These are phyloP conservation scores for Raffaelea arxii DNA, from an alignment of 2,329 filamentous ascomycete genomes.

Conservation along the genomic window DNA sequence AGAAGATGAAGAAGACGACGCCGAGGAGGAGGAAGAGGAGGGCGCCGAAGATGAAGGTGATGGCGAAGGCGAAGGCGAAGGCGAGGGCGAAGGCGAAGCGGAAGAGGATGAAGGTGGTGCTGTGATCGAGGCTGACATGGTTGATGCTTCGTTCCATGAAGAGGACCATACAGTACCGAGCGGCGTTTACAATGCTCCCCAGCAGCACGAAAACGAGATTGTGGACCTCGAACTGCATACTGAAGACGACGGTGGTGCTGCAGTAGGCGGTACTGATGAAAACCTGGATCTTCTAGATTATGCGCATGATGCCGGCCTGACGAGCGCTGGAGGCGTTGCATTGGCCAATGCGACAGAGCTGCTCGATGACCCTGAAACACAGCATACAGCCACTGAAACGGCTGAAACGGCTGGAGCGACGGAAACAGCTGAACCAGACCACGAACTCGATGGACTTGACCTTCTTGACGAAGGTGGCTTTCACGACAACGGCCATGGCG, in stretches of 20 bases:
- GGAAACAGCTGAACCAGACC: background rate
- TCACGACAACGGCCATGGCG: too few relatives aligned
- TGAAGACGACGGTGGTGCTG: background rate
- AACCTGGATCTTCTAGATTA: slow-evolving; percentile 5
- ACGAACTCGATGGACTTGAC: background rate
- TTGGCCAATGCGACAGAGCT: too few relatives aligned
- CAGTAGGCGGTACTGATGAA: background rate
- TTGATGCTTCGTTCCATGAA: background rate
- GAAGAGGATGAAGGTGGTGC: slow-evolving; percentile 5
- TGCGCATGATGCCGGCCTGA: slow-evolving; percentile 9
- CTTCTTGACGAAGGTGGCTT: background rate
- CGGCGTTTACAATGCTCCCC: too few relatives aligned
- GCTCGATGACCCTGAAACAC: background rate
- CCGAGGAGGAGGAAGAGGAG: background rate
- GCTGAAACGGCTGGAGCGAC: too few relatives aligned
- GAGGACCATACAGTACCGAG: background rate
- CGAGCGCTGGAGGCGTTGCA: too few relatives aligned
- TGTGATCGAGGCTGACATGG: background rate
- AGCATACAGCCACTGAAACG: background rate
- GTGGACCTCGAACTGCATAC: too few relatives aligned
- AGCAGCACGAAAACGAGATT: too few relatives aligned
- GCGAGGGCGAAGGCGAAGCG: background rate
- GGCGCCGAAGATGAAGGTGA: background rate
- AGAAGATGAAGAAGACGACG: background rate
- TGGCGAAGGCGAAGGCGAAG: background rate